A percentile compares a stretch with the other conserved stretches of the same genome.
phyloP scores from a whole-genome alignment of 768 basidiomycete species.

The Crucibulum laeve region DNA sequence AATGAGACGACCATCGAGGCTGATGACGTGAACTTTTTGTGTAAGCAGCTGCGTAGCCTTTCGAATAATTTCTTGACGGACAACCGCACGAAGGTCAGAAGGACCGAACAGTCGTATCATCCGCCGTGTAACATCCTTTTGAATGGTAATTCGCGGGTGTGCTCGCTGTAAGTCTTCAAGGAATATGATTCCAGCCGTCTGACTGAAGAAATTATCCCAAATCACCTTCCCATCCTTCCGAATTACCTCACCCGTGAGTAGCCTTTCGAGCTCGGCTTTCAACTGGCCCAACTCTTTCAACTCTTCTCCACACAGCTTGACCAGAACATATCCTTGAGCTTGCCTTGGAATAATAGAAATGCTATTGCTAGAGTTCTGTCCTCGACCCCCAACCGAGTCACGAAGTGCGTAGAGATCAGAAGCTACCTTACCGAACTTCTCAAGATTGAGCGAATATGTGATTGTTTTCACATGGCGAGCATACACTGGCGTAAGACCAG shows the following conservation, averaged over 20 bases:
- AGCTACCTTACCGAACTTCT: slow-evolving; percentile 33
- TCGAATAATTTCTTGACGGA: slow-evolving; percentile 39
- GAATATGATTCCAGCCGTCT: slow-evolving; percentile 36
- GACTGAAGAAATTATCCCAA: slow-evolving; percentile 65
- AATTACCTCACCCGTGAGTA: slow-evolving; percentile 58
- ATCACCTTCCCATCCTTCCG: slow-evolving; percentile 43
- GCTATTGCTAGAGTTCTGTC: neutral
- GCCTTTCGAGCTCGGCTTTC: slow-evolving; percentile 58
- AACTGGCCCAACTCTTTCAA: slow-evolving; percentile 46
- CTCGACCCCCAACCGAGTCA: slow-evolving; percentile 19
- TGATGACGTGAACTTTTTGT: slow-evolving; percentile 37
- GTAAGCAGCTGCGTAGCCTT: slow-evolving; percentile 41
- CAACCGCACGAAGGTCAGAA: slow-evolving; percentile 30
- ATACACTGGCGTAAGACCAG: slow-evolving; percentile 40
- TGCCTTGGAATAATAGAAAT: neutral
- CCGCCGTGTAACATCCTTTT: slow-evolving; percentile 33
- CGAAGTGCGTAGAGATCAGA: slow-evolving; percentile 44
- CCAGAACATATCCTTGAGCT: slow-evolving; percentile 14
- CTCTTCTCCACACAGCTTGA: slow-evolving; percentile 50
- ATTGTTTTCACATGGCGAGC: slow-evolving; percentile 55
- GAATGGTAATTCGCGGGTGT: slow-evolving; percentile 38
- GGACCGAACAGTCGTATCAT: slow-evolving; percentile 54
- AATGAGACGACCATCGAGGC: slow-evolving; percentile 40
- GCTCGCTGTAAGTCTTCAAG: slow-evolving; percentile 36
- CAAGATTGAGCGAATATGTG: slow-evolving; percentile 33